phyloP scores from a whole-genome alignment of 2,329 filamentous ascomycete genomes.

The Amauroascus niger region DNA sequence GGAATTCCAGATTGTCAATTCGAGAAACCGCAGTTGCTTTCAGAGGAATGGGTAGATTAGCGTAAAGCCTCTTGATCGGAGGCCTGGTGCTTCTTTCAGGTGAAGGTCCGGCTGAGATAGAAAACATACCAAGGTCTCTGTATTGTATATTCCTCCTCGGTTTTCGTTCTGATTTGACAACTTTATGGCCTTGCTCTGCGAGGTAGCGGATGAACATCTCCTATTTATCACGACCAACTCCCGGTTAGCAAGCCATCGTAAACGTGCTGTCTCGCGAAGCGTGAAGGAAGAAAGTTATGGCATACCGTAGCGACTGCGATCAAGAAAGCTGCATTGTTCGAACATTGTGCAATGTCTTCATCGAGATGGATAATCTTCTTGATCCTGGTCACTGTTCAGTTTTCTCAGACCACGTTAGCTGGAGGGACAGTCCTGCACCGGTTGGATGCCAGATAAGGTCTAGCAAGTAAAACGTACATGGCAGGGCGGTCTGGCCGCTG shows the following conservation, averaged over 20 bases:
- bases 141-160: conserved; percentile 92
- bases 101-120: too few relatives aligned
- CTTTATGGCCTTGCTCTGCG: conserved; percentile 71
- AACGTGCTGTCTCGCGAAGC: background rate
- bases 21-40: conserved; percentile 76
- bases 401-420: background rate
- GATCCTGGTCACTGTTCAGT: conserved; percentile 66
- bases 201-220: conserved; percentile 96
- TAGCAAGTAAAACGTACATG: conserved; percentile 50
- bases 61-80: background rate
- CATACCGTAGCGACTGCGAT: conserved; percentile 79
- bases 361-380: conserved; percentile 92
- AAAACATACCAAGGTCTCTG: conserved; percentile 66
- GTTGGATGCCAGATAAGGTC: too few relatives aligned
- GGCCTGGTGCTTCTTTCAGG: background rate
- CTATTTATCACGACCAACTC: conserved; percentile 40
- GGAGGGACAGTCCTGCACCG: too few relatives aligned
- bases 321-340: conserved; percentile 87
- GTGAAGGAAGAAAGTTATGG: conserved; percentile 4
- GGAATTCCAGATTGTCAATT: conserved; percentile 89
- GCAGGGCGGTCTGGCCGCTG: conserved; percentile 74
- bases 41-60: conserved; percentile 14
- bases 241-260: background rate
- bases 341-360: conserved; percentile 73
- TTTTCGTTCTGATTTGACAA: conserved; percentile 84